Evolutionary conservation across 768 basidiomycete genomes (phyloP), one percentile per base, ranked within the genome.

Genomic region (Termitomyces sp.): DNA sequence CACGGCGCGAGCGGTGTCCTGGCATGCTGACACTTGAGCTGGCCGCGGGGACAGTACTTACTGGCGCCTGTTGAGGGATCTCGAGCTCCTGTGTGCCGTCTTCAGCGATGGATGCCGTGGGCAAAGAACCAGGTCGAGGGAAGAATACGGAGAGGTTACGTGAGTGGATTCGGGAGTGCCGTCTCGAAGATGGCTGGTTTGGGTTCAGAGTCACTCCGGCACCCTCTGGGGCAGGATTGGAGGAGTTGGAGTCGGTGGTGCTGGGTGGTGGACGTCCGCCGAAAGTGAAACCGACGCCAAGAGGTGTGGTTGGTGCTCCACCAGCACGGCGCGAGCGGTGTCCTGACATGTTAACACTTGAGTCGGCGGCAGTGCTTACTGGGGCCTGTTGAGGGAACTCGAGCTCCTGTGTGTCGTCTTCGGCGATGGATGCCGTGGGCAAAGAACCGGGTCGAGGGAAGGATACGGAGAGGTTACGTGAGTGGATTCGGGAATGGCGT

Each of bases 141-240:
- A 97, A 97, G 79, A 88, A 96, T 18, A 96, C 77, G 1, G 93
- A 95, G 3, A 97, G 76, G 66, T 98, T 98, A 46, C 94, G 84
- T 0, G 94, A 94, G 67, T 97, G 94, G 18, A 96, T 76, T 2
- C 92, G 81, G 4, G 83, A 72, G 70, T 94, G 92, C 22, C 78
- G 71, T 8, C 64, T 57, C 32, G 56, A 65, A 54, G 50, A 16
- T 28, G 50, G 42, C 33, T 53, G 30, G 24, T 22, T 43, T 20
- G 48, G 32, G 56, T 60, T 56, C 33, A 35, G 42, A 61, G 51
- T 30, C 33, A 28, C 33, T n/a, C 54, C 45, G 24, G 68, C 56
- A 18, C 58, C 59, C 2, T 68, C 69, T 45, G 63, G 67, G 9
- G 70, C 63, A 66, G 69, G 66, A 30, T 61, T 56, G 30, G 66